Conservation (phyloP, 225 moss, liverwort and hornwort genomes). For the Straminergon stramineum region DNA sequence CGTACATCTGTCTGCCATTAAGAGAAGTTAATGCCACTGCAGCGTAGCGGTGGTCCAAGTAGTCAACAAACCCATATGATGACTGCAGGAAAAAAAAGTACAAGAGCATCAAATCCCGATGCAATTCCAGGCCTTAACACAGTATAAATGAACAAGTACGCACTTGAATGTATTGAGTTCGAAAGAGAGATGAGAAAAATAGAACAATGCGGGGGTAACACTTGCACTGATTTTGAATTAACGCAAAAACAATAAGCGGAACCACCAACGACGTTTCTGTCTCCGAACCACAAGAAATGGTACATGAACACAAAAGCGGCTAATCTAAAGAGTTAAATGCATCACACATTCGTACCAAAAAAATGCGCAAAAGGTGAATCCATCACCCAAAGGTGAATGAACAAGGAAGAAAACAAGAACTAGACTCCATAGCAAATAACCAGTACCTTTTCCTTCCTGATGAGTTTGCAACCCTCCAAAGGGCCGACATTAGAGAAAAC, state of each 20-base stretch:
- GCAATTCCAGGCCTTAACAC: background rate
- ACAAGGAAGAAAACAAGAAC: background rate
- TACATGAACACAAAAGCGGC: background rate
- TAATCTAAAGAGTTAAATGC: background rate
- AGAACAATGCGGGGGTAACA: background rate
- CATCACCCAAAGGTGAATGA: background rate
- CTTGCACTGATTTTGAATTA: background rate
- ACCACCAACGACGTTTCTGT: background rate
- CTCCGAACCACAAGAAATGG: background rate
- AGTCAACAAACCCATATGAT: slow-evolving; percentile 78
- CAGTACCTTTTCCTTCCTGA: slow-evolving; percentile 60
- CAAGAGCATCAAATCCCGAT: background rate
- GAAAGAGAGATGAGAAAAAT: background rate
- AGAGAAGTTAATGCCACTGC: slow-evolving; percentile 50
- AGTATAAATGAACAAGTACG: background rate
- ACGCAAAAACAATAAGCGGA: background rate
- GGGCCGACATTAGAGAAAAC: slow-evolving; percentile 50
- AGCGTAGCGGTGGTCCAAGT: slow-evolving; percentile 56
- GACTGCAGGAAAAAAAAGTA: slow-evolving; percentile 27
- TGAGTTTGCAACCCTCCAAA: slow-evolving; percentile 70
- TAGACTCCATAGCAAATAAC: background rate
- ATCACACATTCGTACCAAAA: background rate
- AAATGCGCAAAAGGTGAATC: background rate
- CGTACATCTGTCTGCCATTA: slow-evolving; percentile 60
- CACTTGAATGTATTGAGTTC: background rate